Base-by-base conservation (phyloP, 2,329 filamentous ascomycete genomes). In the Microdochium paspali region DNA sequence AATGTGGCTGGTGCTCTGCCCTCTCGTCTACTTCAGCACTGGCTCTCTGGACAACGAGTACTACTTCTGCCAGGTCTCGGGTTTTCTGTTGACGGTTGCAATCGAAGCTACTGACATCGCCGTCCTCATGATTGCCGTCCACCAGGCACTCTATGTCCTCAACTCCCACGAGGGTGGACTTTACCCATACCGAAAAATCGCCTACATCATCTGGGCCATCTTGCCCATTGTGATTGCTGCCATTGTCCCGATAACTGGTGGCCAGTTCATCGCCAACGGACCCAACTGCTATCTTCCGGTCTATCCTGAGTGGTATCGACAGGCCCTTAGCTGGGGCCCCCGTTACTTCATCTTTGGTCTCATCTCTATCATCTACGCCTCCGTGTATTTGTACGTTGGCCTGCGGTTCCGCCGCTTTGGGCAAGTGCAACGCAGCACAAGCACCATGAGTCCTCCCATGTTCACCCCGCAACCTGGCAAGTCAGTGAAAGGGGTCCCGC, bases 61-160 rank as follows among this genome's bases (percentile, higher is more conserved):
- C 2, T 60, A 63, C 1, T 82, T 85, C 53, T 89, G 85, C 59
- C 82, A 88, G 64, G 68, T 76, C 40, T 80, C 74, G 54, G 85
- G 85, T 1, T 89, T 86, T 64, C 74, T 85, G 50, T 70, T 87
- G 26, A 68, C 80, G 4, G 63, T 81, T 45, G 79, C 80, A n/a
- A 79, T 85, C 49, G 82, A 87, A 60, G 78, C 80, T 25, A 80
- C 80, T 68, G 86, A 91, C 57, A 72, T 85, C 47, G 78, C 84
- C 10, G 80, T 88, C 15, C 70, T 89, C 13, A 72, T 87, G 49
- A 87, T 91, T 56, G 82, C 85, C 18, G 59, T 88, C 9, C 87
- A 91, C 59, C 85, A 83, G 45, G 79, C 78, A 2, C 66, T 89
- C 10, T 86, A 85, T 61, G 83, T 91, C 46, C 82, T 89, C 54